Base-by-base conservation (phyloP, 345 rosid genomes). In the Populus nigra region DNA sequence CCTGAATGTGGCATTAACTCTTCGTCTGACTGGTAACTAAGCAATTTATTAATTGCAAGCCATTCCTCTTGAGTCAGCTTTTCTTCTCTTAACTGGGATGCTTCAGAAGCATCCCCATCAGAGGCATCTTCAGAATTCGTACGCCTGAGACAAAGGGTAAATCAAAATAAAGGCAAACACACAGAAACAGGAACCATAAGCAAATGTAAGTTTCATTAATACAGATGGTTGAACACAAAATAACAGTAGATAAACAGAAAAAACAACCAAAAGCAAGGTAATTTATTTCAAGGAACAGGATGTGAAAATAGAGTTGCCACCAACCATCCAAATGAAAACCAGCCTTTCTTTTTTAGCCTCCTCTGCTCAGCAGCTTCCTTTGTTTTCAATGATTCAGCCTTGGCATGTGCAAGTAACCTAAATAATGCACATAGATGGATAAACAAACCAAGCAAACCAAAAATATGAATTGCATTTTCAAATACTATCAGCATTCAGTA, bases 331-430 rank as follows among this genome's bases (percentile, higher is more conserved):
- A 92, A 88, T n/a, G 97, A 88, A 82, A 92, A 93, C 99, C 99
- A 96, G 78, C 94, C 87, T 73, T 85, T 89, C 86, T 91, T 92
- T 81, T 88, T 86, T 79, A 88, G 88, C 87, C 85, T 88, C 82
- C 88, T 89, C 82, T 84, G 92, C 82, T 92, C 95, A 73, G 99
- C 99, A 74, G 91, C 99, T 86, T 93, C 98, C 87, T 92, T 96
- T 18, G 91, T 88, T 82, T 85, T 92, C 59, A 91, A 95, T 75
- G 97, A 90, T 89, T 96, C 98, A 88, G 89, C 91, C 90, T 93
- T 96, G 61, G 97, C 99, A 91, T 96, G 99, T 70, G 98, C 99
- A 83, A 96, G 98, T 80, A 96, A 88, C 97, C 99, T 96, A 83
- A 67, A 73, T 29, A 23, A 73, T 72, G 47, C 77, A 76, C 22